Conservation (phyloP, 2,329 filamentous ascomycete species). For the Neonectria neomacrospora region DNA sequence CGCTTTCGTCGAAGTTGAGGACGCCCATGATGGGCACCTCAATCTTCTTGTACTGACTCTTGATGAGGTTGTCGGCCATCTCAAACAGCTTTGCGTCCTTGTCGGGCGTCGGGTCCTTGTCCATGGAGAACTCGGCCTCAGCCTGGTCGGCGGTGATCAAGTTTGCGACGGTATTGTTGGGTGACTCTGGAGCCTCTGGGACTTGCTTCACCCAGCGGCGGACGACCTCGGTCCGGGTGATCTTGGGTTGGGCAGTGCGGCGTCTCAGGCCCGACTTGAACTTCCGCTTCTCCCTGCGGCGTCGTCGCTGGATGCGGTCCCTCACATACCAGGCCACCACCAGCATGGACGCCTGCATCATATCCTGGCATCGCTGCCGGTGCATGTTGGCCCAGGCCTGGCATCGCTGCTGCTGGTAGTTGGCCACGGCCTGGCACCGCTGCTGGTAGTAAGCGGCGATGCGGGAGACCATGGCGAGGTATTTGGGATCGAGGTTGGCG, state of each 20-base stretch:
- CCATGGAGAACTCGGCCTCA: conserved; percentile 55
- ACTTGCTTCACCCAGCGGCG: conserved; percentile 57
- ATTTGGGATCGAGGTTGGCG: conserved; percentile 53
- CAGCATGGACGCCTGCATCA: conserved; percentile 61
- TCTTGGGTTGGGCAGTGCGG: conserved; percentile 48
- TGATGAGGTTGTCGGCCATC: conserved; percentile 60
- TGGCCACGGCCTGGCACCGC: conserved; percentile 58
- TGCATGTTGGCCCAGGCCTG: conserved; percentile 60
- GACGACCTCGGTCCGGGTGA: conserved; percentile 54
- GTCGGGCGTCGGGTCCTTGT: conserved; percentile 52
- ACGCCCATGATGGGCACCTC: conserved; percentile 59
- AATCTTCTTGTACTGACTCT: conserved; percentile 58
- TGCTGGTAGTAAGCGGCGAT: conserved; percentile 62
- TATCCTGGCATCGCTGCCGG: conserved; percentile 60
- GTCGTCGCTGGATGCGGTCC: conserved; percentile 57
- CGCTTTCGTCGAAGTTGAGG: conserved; percentile 57
- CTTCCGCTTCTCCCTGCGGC: conserved; percentile 53
- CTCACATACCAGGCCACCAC: conserved; percentile 63
- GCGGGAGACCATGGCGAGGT: conserved; percentile 58
- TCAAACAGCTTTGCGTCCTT: conserved; percentile 57
- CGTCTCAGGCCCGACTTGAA: conserved; percentile 55
- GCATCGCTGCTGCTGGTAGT: conserved; percentile 60
- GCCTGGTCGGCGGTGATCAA: conserved; percentile 48
- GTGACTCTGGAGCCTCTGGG: conserved; percentile 49
- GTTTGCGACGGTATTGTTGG: conserved; percentile 43